These are phyloP conservation scores for Russula ochroleuca DNA, from an alignment of 768 basidiomycete genomes.

Conservation along the genomic window DNA sequence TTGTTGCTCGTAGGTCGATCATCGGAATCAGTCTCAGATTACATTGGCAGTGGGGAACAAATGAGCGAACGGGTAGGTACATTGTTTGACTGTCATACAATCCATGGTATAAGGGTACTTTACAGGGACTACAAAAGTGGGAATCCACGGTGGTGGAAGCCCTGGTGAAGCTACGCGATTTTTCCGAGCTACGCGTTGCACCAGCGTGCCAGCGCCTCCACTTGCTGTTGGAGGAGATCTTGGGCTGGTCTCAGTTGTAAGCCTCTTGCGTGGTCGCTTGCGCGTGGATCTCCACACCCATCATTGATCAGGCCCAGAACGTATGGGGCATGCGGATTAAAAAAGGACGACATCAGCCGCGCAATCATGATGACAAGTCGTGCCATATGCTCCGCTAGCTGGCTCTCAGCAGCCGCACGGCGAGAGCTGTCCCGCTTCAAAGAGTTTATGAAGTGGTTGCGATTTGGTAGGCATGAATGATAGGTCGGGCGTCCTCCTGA, in stretches of 20 bases:
- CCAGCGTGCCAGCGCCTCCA: constrained; percentile 76
- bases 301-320: constrained; percentile 45
- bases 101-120: constrained; percentile 17
- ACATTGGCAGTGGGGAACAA: constrained; percentile 71
- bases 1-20: constrained; percentile 66
- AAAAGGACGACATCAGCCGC: constrained; percentile 45
- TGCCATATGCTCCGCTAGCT: constrained; percentile 59
- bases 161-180: constrained; percentile 67
- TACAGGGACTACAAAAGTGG: constrained; percentile 78
- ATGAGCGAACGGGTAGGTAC: constrained; percentile 72
- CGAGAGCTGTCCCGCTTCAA: constrained; percentile 68
- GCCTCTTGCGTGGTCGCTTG: constrained; percentile 30
- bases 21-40: constrained; percentile 69
- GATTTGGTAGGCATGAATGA: constrained; percentile 52
- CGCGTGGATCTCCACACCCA: constrained; percentile 16
- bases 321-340: constrained; percentile 53
- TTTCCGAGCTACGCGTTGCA: constrained; percentile 60
- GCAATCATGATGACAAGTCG: constrained; percentile 52
- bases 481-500: constrained; percentile 2
- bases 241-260: constrained; percentile 74
- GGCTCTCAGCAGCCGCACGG: constrained; percentile 64
- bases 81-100: neutral
- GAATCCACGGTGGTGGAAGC: constrained; percentile 69
- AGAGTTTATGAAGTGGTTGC: constrained; percentile 75
- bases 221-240: constrained; percentile 70